Evolutionary conservation across 305 asterid genomes (phyloP).

Genomic region (Solanum hybrid): DNA sequence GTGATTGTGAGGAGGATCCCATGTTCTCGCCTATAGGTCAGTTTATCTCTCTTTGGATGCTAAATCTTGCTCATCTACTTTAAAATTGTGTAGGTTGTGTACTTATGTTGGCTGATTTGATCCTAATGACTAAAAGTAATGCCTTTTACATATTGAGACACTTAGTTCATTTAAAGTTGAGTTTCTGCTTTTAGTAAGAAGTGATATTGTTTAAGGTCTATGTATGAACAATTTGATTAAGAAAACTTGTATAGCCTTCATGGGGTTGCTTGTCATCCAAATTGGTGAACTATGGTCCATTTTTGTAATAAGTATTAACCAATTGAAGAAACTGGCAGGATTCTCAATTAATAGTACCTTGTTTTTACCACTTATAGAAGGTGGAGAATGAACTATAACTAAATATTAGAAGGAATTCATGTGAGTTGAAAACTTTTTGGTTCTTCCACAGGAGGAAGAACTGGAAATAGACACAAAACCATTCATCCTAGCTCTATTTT

Average conservation of each 20-base stretch:
- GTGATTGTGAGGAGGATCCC: conserved; percentile 24
- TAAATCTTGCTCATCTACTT: background rate
- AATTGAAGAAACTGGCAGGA: background rate
- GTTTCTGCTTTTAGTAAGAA: background rate
- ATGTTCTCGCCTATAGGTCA: conserved; percentile 13
- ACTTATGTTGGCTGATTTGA: background rate
- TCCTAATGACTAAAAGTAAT: background rate
- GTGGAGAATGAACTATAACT: background rate
- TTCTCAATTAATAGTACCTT: background rate
- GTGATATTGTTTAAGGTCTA: background rate
- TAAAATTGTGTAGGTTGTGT: background rate
- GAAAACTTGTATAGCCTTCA: background rate
- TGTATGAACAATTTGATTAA: background rate
- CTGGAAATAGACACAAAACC: background rate
- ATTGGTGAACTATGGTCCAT: background rate
- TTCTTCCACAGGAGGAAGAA: background rate
- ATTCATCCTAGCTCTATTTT: background rate
- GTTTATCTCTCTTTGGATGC: background rate
- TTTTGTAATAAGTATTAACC: background rate
- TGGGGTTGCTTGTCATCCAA: background rate
- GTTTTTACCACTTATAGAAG: background rate
- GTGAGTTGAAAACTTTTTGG: background rate
- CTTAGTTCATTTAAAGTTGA: background rate
- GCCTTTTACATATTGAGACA: background rate
- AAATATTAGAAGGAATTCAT: background rate